Evolutionary conservation across 2,329 filamentous ascomycete species (phyloP), one percentile per base, ranked within the genome.

Genomic region (Claviceps digitariae): DNA sequence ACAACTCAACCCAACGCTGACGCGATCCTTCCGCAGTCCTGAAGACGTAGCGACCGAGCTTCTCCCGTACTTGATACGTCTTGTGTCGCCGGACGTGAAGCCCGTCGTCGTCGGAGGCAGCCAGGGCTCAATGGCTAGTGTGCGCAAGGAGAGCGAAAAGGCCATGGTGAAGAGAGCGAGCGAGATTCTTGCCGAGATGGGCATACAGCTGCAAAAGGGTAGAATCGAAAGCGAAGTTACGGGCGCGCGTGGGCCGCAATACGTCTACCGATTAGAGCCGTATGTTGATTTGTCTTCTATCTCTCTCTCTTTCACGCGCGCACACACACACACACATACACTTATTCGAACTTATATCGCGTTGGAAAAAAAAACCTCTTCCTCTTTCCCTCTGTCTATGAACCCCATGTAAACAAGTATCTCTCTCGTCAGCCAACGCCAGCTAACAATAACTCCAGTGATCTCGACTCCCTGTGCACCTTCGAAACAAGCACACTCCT

Each of bases 181-280:
- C 0, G 79, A 84, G 57, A 83, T 90, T 0, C 86, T 98, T 75
- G 78, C 81, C n/a, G 87, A 89, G 20, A 78, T 91, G 15, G 87
- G 90, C 17, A 81, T 97, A 17, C 77, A 79, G 2, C 85, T 97
- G 65, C 86, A 95, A 59, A 85, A 83, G 63, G 85, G 86, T 13
- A 83, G 84, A 61, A 79, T 97, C 45, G 90, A 95, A 62, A 76
- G 75, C 13, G 84, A 87, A 38, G 77, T 77, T 8, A 67, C 75
- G 5, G 73, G 71, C 21, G 74, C 75, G 53, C 78, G 81, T 36
- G 83, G 79, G n/a, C 71, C 76, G 20, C 76, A 82, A 59, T 97
- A 83, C 77, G 84, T 95, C 9, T 97, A 95, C 68, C 82, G 93
- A 52, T 90, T 98, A 87, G 91, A 97, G 63, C 93, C 93, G 78